These are phyloP conservation scores for Neoboletus brunneissimus DNA, from an alignment of 768 basidiomycete genomes.

Conservation along the genomic window DNA sequence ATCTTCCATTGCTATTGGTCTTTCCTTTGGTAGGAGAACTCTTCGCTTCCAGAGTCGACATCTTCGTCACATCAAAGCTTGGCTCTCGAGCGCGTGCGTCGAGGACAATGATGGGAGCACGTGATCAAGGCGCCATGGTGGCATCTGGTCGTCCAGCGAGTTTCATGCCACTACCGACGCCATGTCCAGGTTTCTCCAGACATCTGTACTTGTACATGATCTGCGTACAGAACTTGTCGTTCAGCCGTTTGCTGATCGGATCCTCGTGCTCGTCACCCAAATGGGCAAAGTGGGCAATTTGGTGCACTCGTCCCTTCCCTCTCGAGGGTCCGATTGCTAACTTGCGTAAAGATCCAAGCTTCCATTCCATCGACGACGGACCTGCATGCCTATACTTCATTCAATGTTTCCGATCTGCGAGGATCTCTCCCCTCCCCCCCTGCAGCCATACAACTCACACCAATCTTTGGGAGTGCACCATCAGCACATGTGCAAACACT, in stretches of 20 bases:
- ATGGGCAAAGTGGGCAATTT: slow-evolving; percentile 86
- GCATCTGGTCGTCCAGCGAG: too few species aligned
- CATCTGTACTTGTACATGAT: slow-evolving; percentile 51
- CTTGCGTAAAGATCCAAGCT: slow-evolving; percentile 65
- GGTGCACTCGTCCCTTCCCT: slow-evolving; percentile 41
- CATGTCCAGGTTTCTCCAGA: slow-evolving; percentile 38
- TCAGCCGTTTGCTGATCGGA: slow-evolving; percentile 76
- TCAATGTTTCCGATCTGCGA: slow-evolving; percentile 34
- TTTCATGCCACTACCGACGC: neutral
- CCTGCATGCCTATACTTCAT: slow-evolving; percentile 40
- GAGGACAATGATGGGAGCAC: neutral
- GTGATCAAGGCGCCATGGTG: neutral
- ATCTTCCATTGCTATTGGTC: slow-evolving; percentile 47
- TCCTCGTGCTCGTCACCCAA: slow-evolving; percentile 87
- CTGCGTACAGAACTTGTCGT: slow-evolving; percentile 70
- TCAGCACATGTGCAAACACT: slow-evolving; percentile 68
- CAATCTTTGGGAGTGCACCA: slow-evolving; percentile 72
- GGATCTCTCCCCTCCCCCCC: slow-evolving; percentile 55
- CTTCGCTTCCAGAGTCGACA: slow-evolving; percentile 27
- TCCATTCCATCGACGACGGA: slow-evolving; percentile 63
- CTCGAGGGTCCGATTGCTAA: slow-evolving; percentile 4
- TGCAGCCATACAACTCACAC: slow-evolving; percentile 70
- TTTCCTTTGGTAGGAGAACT: slow-evolving; percentile 53
- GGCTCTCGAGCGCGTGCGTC: neutral
- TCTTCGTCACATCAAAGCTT: neutral